Evolutionary conservation across 192 early-diverging fungal species (phyloP).

Genomic region (Coemansia sp.): DNA sequence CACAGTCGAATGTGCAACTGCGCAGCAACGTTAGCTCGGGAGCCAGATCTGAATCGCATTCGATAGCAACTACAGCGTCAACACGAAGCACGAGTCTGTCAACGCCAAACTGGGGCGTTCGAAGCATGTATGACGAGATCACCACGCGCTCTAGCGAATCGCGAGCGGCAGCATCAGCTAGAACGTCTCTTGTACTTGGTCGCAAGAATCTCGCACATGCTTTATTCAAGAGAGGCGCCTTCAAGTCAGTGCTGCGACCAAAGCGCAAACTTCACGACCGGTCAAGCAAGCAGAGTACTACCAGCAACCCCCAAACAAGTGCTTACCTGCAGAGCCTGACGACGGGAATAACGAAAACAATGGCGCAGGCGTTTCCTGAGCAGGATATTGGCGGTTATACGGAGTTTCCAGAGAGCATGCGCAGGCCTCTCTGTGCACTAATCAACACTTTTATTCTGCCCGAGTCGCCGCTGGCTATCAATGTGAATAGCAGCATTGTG

Average conservation of each 20-base stretch:
- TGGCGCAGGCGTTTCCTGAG: constrained; percentile 22
- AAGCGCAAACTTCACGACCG: not conserved
- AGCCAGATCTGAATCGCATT: not conserved
- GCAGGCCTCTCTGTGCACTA: constrained; percentile 19
- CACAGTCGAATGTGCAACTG: not conserved
- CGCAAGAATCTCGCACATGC: not conserved
- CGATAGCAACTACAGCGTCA: not conserved
- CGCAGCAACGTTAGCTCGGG: not conserved
- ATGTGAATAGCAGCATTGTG: constrained; percentile 12
- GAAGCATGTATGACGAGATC: not conserved
- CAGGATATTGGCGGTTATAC: constrained; percentile 3
- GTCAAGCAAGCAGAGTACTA: not conserved
- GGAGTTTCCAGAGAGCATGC: constrained; percentile 20
- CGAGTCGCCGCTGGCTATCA: constrained; percentile 26
- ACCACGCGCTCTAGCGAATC: not conserved
- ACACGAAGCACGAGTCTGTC: not conserved
- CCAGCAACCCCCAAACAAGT: not conserved
- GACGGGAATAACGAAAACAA: constrained; percentile 24
- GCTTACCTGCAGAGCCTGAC: constrained; percentile 11
- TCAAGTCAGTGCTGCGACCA: not conserved
- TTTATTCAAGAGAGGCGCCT: not conserved
- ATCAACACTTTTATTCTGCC: constrained; percentile 40
- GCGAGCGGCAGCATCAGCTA: not conserved
- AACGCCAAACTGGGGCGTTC: not conserved
- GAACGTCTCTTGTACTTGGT: not conserved